phyloP scores from a whole-genome alignment of 306 rosid genomes.

The Trifolium pratense region DNA sequence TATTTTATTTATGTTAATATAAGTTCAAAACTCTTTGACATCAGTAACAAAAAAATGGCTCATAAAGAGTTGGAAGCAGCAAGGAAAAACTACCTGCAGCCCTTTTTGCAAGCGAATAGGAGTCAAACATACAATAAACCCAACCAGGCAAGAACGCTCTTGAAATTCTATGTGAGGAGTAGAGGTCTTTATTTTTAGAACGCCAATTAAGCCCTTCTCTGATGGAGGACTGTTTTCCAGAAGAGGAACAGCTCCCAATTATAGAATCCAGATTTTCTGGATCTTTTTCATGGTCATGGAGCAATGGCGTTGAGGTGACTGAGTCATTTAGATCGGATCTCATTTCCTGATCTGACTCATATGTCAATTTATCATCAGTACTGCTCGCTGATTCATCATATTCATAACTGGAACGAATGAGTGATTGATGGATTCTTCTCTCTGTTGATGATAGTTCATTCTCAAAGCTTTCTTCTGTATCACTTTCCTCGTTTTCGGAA shows the following conservation, averaged over 20 bases:
- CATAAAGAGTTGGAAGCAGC: conserved; percentile 25
- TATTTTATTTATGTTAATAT: neutral
- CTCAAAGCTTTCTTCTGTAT: conserved; percentile 82
- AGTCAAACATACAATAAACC: conserved; percentile 90
- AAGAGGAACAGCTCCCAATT: conserved; percentile 57
- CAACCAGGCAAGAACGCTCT: conserved; percentile 83
- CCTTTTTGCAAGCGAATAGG: conserved; percentile 84
- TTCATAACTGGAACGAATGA: conserved; percentile 52
- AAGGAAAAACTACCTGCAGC: conserved; percentile 72
- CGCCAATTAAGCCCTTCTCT: conserved; percentile 44
- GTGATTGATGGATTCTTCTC: conserved; percentile 67
- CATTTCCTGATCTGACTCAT: conserved; percentile 56
- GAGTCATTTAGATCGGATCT: conserved; percentile 49
- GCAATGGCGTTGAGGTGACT: conserved; percentile 49
- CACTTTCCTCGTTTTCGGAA: conserved; percentile 53
- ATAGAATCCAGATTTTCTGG: conserved; percentile 44
- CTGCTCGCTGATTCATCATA: conserved; percentile 64
- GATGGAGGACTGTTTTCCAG: conserved; percentile 47
- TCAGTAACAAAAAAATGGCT: neutral
- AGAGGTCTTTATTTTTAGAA: conserved; percentile 42
- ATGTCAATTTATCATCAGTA: conserved; percentile 48
- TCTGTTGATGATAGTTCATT: conserved; percentile 63
- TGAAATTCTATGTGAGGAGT: conserved; percentile 57
- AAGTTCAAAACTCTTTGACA: neutral
- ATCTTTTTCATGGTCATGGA: conserved; percentile 49